Evolutionary conservation across 345 rosid genomes (phyloP), one percentile per base, ranked within the genome.

Genomic region (Mangifera indica): DNA sequence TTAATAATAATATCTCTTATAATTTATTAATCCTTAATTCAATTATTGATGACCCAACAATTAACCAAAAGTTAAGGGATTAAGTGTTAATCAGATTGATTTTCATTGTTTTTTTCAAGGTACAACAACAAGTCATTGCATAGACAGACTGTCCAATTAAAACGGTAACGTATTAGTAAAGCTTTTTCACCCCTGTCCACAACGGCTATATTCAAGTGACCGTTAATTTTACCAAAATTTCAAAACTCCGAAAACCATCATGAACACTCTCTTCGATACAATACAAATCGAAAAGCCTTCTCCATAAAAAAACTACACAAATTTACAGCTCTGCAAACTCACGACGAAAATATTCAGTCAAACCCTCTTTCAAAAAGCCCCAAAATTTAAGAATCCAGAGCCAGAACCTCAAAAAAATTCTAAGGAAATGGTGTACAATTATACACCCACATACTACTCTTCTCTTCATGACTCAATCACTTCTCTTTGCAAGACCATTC

Each of bases 391-490:
- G 32, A 45, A 68, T 26, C 54, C 52, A 69, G 8, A 70, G 48
- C 55, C 3, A 72, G 22, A n/a, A 69, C 32, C 32, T 21, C 53
- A 5, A 69, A 21, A 45, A 45, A 58, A 69, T 48, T n/a, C 63
- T 10, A 69, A 58, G 26, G 81, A 79, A 78, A 90, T 86, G 91
- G 85, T 82, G 70, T 77, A 88, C 79, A 60, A 81, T 18, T 90
- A 90, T 77, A 87, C 93, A 45, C 91, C 91, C 45, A 63, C 91
- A 5, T 90, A 90, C 84, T 90, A 90, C 84, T 87, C 96, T 20
- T 77, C 85, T 10, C 84, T 88, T 73, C 92, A 90, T 20, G 93
- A 90, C 57, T 90, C 96, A 22, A 84, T 90, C 87, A 81, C 93
- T 63, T 88, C 91, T 18, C 81, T 90, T 32, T 90, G 96, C 90